Evolutionary conservation across 306 rosid species (phyloP).

Genomic region (Lupinus albus): DNA sequence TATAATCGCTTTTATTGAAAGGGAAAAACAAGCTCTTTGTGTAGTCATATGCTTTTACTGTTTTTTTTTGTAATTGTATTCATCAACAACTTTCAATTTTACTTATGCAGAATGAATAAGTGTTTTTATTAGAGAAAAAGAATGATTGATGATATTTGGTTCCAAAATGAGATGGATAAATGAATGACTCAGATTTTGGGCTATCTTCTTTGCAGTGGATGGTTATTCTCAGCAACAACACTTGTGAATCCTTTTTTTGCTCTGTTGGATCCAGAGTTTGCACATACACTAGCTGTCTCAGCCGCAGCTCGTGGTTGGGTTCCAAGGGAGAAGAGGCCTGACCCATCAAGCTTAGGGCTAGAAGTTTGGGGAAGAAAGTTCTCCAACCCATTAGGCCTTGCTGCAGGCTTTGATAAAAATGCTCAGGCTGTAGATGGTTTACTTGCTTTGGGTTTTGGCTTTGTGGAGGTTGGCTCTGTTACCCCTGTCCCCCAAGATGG

Average conservation of each 20-base stretch:
- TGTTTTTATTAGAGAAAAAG: conserved; percentile 1
- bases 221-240: conserved; percentile 94
- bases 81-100: conserved; percentile 27
- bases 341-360: conserved; percentile 66
- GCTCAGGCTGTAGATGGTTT: conserved; percentile 95
- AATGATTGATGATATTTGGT: conserved; percentile 6
- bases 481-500: conserved; percentile 97
- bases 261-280: conserved; percentile 87
- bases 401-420: conserved; percentile 97
- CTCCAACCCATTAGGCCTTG: conserved; percentile 93
- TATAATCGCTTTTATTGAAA: conserved; percentile 11
- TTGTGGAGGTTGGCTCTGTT: conserved; percentile 96
- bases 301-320: conserved; percentile 99
- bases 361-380: conserved; percentile 99
- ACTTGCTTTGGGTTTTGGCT: conserved; percentile 91
- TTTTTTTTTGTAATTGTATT: conserved; percentile 17
- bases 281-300: conserved; percentile 78
- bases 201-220: conserved; percentile 69
- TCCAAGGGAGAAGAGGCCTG: conserved; percentile 93
- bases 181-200: conserved; percentile 41
- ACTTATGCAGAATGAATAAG: not conserved
- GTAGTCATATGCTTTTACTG: not conserved
- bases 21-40: not conserved
- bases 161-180: conserved; percentile 26
- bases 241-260: conserved; percentile 91